phyloP scores from a whole-genome alignment of 2,329 filamentous ascomycete species.

The Clonostachys chloroleuca region DNA sequence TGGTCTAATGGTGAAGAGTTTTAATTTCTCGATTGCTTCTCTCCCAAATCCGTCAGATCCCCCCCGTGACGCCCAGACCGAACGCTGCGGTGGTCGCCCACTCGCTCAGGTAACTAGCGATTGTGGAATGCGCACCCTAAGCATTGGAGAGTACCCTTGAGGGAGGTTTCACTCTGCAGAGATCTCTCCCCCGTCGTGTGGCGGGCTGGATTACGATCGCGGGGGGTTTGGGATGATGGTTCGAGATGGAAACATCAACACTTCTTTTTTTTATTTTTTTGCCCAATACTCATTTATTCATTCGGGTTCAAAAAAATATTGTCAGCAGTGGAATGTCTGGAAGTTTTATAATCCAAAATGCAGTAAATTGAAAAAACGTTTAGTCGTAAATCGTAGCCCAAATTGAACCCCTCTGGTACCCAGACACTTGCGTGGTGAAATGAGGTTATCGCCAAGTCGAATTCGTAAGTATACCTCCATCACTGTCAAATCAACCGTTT shows the following conservation, averaged over 20 bases:
- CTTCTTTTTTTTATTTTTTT: constrained; percentile 28
- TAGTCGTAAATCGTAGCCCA: not conserved
- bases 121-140: constrained; percentile 52
- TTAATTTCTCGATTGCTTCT: constrained; percentile 43
- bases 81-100: constrained; percentile 63
- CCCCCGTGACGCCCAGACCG: constrained; percentile 59
- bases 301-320: not conserved
- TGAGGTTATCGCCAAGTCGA: constrained; percentile 8
- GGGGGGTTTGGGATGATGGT: constrained; percentile 47
- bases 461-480: not conserved
- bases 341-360: not conserved
- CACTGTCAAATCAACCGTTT: not conserved
- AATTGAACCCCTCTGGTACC: not conserved
- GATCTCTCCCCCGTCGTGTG: constrained; percentile 66
- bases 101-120: constrained; percentile 66
- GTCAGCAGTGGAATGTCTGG: too few species aligned
- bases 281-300: constrained; percentile 3
- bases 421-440: not conserved
- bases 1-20: constrained; percentile 58
- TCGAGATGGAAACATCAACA: constrained; percentile 51
- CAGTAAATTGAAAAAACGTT: not conserved
- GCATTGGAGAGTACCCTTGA: constrained; percentile 67
- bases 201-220: constrained; percentile 65
- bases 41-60: constrained; percentile 53
- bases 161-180: constrained; percentile 72